Conservation (phyloP, 768 basidiomycete species). For the Phlebiopsis flavidoalba region DNA sequence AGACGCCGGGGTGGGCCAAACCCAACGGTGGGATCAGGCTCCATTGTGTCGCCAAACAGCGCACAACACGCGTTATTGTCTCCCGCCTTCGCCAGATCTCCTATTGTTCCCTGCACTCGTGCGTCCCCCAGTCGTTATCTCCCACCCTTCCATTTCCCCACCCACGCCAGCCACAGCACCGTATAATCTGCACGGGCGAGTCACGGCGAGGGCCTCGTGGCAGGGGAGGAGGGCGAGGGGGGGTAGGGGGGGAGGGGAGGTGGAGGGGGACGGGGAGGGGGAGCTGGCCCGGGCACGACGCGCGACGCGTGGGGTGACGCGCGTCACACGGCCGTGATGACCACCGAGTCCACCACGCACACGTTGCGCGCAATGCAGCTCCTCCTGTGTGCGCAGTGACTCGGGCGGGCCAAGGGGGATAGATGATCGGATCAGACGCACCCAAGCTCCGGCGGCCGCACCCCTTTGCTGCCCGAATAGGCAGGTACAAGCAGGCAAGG, state of each 20-base stretch:
- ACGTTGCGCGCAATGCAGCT: too few species aligned
- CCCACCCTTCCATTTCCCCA: conserved; percentile 10
- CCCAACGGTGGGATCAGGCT: conserved; percentile 15
- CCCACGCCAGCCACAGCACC: conserved; percentile 19
- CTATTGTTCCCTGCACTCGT: conserved; percentile 23
- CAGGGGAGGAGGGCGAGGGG: too few species aligned
- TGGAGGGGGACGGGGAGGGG: too few species aligned
- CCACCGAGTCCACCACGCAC: too few species aligned
- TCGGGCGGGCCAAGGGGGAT: too few species aligned
- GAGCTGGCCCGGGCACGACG: too few species aligned
- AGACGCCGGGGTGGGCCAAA: conserved; percentile 16
- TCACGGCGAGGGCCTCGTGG: too few species aligned
- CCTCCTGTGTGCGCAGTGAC: too few species aligned
- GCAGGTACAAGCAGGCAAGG: conserved; percentile 9
- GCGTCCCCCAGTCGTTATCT: conserved; percentile 15
- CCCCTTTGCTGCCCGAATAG: conserved; percentile 9
- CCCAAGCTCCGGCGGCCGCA: background rate
- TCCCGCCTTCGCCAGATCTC: conserved; percentile 12
- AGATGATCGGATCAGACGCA: background rate
- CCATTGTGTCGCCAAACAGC: conserved; percentile 22
- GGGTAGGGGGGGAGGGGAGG: too few species aligned
- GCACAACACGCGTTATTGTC: conserved; percentile 17
- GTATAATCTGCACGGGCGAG: too few species aligned
- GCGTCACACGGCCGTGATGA: too few species aligned
- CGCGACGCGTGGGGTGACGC: too few species aligned